These are phyloP conservation scores for Termitomyces sp. DNA, from an alignment of 768 basidiomycete genomes.

Conservation along the genomic window DNA sequence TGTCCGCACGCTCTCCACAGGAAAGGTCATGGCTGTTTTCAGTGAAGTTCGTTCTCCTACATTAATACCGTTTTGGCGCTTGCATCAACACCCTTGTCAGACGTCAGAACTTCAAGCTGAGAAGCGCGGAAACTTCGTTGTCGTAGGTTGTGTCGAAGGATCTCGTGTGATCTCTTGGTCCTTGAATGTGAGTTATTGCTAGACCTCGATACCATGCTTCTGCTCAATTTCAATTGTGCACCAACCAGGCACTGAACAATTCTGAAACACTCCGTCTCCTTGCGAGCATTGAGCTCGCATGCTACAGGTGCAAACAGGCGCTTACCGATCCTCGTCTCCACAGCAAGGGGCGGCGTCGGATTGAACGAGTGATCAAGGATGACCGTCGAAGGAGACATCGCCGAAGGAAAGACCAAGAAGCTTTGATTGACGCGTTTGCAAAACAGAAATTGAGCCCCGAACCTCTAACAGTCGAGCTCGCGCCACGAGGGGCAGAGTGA, in stretches of 20 bases:
- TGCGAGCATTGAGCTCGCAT: constrained; percentile 81
- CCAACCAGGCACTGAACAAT: constrained; percentile 66
- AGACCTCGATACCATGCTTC: neutral
- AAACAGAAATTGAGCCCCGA: constrained; percentile 39
- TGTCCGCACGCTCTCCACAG: constrained; percentile 56
- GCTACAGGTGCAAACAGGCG: constrained; percentile 69
- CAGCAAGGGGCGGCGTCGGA: constrained; percentile 57
- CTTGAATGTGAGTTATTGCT: constrained; percentile 51
- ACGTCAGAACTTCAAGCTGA: constrained; percentile 74
- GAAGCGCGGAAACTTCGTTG: constrained; percentile 83
- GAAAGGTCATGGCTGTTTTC: constrained; percentile 66
- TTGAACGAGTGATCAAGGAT: constrained; percentile 80
- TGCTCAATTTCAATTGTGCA: constrained; percentile 1
- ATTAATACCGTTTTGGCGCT: neutral
- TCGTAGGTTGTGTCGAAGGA: constrained; percentile 74
- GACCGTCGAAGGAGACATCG: constrained; percentile 77
- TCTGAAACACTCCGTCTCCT: constrained; percentile 78
- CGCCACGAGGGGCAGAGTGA: constrained; percentile 17
- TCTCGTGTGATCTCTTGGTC: constrained; percentile 79
- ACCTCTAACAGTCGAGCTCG: constrained; percentile 16
- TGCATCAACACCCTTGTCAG: constrained; percentile 23
- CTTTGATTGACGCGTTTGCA: constrained; percentile 76
- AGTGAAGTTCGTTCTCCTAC: constrained; percentile 46
- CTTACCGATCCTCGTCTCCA: constrained; percentile 63
- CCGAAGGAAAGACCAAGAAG: constrained; percentile 78